A percentile compares a stretch with the other conserved stretches of the same genome.
Evolutionary conservation across 305 asterid species (phyloP).

Genomic region (Solanum hybrid): DNA sequence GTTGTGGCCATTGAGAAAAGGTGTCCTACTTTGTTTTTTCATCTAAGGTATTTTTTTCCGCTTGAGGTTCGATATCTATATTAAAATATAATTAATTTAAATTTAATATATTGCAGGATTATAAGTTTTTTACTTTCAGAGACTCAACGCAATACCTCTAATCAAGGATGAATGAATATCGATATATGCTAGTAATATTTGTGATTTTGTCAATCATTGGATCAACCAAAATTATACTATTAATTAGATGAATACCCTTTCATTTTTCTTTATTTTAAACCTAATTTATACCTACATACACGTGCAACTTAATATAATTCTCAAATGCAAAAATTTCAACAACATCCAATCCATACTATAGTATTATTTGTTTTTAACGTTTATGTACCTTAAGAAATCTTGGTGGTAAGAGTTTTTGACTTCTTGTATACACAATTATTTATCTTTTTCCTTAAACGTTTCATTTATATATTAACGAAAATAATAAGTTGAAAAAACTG

Average conservation of each 20-base stretch:
- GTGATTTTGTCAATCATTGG: background rate
- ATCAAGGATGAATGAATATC: background rate
- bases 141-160: fast-evolving
- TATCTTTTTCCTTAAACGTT: background rate
- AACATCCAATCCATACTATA: background rate
- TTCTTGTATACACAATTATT: background rate
- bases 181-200: background rate
- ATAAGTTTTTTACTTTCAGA: background rate
- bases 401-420: background rate
- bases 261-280: background rate
- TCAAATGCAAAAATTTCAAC: background rate
- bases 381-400: background rate
- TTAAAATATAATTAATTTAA: background rate
- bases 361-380: background rate
- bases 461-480: background rate
- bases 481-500: background rate
- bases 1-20: background rate
- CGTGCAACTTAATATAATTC: background rate
- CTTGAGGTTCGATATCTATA: background rate
- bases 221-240: background rate
- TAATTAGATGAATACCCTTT: background rate
- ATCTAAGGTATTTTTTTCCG: background rate
- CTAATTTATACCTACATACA: background rate
- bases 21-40: background rate
- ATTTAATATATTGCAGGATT: fast-evolving